These are phyloP conservation scores for Backusella australiensis DNA, from an alignment of 192 early-diverging fungal species.

Conservation along the genomic window DNA sequence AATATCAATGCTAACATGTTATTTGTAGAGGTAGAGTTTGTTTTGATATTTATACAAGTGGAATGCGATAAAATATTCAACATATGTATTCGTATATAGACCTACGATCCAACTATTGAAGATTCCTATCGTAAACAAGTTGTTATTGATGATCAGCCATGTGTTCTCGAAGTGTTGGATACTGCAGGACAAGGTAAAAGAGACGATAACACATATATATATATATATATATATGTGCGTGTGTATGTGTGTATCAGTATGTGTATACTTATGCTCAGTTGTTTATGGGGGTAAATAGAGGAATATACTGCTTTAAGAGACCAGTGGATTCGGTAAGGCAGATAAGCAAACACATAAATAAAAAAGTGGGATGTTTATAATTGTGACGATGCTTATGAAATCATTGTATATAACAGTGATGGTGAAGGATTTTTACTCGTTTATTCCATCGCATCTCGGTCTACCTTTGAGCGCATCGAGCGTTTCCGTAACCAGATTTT, in stretches of 20 bases:
- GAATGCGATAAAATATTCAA: not conserved
- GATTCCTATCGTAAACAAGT: conserved; percentile 98
- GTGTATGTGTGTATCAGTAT: not conserved
- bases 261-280: too few relatives aligned
- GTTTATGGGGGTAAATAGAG: conserved; percentile 32
- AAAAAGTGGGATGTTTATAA: not conserved
- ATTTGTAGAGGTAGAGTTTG: not conserved
- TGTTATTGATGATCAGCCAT: conserved; percentile 94
- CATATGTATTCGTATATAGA: conserved; percentile 39
- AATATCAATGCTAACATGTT: not conserved
- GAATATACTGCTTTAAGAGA: conserved; percentile 80
- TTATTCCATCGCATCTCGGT: conserved; percentile 82
- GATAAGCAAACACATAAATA: conserved; percentile 46
- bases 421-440: conserved; percentile 91
- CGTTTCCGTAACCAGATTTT: conserved; percentile 82
- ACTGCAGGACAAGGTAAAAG: conserved; percentile 77
- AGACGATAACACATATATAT: not conserved
- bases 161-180: conserved; percentile 95
- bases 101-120: conserved; percentile 98
- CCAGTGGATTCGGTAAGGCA: conserved; percentile 72
- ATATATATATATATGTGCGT: too few relatives aligned
- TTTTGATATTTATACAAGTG: not conserved
- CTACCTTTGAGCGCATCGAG: conserved; percentile 83
- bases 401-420: conserved; percentile 6
- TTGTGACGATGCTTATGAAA: not conserved